Percentiles rank a stretch among this genome's conserved stretches.
These are phyloP conservation scores for Daldinia sp. DNA, from an alignment of 2,329 filamentous ascomycete genomes.

Conservation along the genomic window DNA sequence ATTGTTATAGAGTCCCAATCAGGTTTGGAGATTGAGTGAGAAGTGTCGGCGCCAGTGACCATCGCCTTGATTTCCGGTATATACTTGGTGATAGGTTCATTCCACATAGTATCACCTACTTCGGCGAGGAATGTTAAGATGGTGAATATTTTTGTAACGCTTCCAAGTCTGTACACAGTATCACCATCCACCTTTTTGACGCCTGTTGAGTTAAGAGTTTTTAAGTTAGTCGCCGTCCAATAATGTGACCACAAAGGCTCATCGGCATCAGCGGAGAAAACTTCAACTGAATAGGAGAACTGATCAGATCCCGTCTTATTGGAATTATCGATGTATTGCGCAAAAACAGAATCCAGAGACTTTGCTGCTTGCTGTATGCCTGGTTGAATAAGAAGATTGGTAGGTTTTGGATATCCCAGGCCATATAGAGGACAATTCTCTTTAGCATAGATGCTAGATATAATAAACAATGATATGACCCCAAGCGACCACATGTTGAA, in stretches of 20 bases:
- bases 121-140: slow-evolving; percentile 51
- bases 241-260: slow-evolving; percentile 46
- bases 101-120: slow-evolving; percentile 50
- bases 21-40: slow-evolving; percentile 46
- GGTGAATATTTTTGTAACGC: slow-evolving; percentile 52
- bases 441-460: slow-evolving; percentile 42
- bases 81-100: slow-evolving; percentile 56
- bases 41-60: slow-evolving; percentile 31
- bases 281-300: slow-evolving; percentile 52
- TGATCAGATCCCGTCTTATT: slow-evolving; percentile 46
- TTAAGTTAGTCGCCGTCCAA: slow-evolving; percentile 51
- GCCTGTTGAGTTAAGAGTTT: slow-evolving; percentile 47
- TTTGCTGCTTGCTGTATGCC: slow-evolving; percentile 42
- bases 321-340: slow-evolving; percentile 49
- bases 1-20: slow-evolving; percentile 49
- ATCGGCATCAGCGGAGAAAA: slow-evolving; percentile 49
- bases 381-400: slow-evolving; percentile 39
- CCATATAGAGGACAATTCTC: slow-evolving; percentile 52
- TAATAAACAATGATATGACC: slow-evolving; percentile 9
- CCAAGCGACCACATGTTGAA: slow-evolving; percentile 22
- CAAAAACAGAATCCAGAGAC: slow-evolving; percentile 45
- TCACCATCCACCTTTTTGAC: slow-evolving; percentile 46
- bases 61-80: slow-evolving; percentile 54
- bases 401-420: slow-evolving; percentile 49
- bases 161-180: slow-evolving; percentile 51